phyloP scores from a whole-genome alignment of 75 land plant species.

The Pseudotsuga menziesii region DNA sequence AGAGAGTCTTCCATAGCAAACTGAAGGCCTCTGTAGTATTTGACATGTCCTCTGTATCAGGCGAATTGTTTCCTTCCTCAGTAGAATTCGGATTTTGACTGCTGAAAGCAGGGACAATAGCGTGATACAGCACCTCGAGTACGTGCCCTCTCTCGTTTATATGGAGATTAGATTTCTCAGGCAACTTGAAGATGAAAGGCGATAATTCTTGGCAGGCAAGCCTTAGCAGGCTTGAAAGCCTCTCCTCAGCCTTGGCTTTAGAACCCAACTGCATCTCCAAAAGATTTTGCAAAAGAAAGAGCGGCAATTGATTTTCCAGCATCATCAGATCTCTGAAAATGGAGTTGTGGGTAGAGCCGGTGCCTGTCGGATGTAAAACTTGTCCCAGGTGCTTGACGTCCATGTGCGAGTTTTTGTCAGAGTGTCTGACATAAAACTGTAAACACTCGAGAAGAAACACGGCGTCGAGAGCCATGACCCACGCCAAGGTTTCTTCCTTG shows the following conservation, averaged over 20 bases:
- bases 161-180: background rate
- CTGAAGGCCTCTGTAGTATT: background rate
- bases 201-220: background rate
- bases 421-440: too few species aligned
- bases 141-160: background rate
- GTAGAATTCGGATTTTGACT: background rate
- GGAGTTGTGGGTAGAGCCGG: too few species aligned
- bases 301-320: constrained; percentile 1
- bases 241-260: background rate
- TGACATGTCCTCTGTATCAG: background rate
- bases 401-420: too few species aligned
- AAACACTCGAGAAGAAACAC: too few species aligned
- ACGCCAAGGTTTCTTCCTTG: too few species aligned
- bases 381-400: too few species aligned
- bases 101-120: background rate
- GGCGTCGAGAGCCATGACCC: too few species aligned
- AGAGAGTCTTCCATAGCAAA: background rate
- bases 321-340: background rate
- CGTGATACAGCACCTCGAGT: background rate
- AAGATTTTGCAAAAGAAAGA: background rate
- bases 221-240: background rate
- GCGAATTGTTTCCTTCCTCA: too few species aligned
- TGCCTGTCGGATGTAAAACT: too few species aligned
- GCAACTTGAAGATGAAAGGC: background rate
- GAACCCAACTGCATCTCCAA: background rate